These are phyloP conservation scores for Plectosphaerella plurivora DNA, from an alignment of 2,329 filamentous ascomycete species.

Conservation along the genomic window DNA sequence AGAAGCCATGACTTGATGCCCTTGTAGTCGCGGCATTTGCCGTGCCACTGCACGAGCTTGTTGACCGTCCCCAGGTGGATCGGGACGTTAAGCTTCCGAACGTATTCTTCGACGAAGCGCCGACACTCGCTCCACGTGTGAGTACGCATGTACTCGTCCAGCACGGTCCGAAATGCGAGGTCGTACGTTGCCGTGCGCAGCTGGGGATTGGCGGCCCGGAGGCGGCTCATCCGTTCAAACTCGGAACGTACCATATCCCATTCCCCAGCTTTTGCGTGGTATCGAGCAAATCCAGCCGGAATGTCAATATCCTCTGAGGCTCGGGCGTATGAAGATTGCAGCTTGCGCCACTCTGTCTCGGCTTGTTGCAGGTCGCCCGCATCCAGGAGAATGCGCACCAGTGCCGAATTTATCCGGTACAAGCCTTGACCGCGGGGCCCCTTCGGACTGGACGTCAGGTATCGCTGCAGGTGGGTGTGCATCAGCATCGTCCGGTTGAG, in stretches of 20 bases:
- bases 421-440: no score
- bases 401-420: no score
- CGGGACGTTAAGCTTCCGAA: slow-evolving; percentile 26
- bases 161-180: slow-evolving; percentile 29
- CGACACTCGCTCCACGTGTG: slow-evolving; percentile 35
- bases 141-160: slow-evolving; percentile 30
- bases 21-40: slow-evolving; percentile 27
- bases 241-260: slow-evolving; percentile 32
- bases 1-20: slow-evolving; percentile 35
- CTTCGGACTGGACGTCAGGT: not conserved
- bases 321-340: not conserved
- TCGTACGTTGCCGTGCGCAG: slow-evolving; percentile 13
- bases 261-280: slow-evolving; percentile 31
- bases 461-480: not conserved
- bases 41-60: slow-evolving; percentile 38
- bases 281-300: slow-evolving; percentile 27
- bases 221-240: slow-evolving; percentile 23
- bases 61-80: slow-evolving; percentile 32
- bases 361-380: slow-evolving; percentile 4
- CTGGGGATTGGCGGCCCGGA: not conserved
- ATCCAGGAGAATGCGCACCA: not conserved
- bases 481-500: no score
- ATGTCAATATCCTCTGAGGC: slow-evolving; percentile 12
- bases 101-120: slow-evolving; percentile 31
- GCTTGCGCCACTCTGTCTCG: not conserved